Evolutionary conservation across 352 stramenopile genomes (phyloP).

Genomic region (Pythium vanterpoolii): DNA sequence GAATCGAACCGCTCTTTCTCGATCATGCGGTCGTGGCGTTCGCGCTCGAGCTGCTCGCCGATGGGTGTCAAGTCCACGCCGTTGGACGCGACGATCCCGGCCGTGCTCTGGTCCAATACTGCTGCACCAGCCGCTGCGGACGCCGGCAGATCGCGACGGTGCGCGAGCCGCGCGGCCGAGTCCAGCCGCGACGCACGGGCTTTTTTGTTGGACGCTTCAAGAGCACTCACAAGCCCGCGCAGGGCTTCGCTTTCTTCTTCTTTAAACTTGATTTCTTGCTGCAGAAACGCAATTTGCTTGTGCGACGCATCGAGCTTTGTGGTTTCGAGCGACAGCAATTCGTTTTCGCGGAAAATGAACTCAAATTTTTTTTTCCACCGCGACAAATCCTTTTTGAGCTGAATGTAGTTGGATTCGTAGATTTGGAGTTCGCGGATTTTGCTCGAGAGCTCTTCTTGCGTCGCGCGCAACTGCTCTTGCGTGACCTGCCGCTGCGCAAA

Average conservation of each 20-base stretch:
- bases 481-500: slow-evolving; percentile 62
- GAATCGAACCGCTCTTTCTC: slow-evolving; percentile 44
- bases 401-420: slow-evolving; percentile 77
- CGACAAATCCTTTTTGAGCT: slow-evolving; percentile 69
- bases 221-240: slow-evolving; percentile 60
- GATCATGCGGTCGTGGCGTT: slow-evolving; percentile 32
- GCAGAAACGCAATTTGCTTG: slow-evolving; percentile 80
- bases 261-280: slow-evolving; percentile 86
- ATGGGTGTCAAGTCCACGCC: neutral
- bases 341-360: slow-evolving; percentile 85
- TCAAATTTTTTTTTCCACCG: slow-evolving; percentile 89
- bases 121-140: slow-evolving; percentile 27
- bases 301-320: slow-evolving; percentile 79
- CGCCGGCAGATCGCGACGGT: slow-evolving; percentile 23
- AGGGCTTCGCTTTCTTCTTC: slow-evolving; percentile 77
- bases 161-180: slow-evolving; percentile 33
- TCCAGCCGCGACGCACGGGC: slow-evolving; percentile 64
- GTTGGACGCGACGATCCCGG: neutral
- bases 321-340: slow-evolving; percentile 80
- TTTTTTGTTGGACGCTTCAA: slow-evolving; percentile 83
- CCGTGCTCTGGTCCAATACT: slow-evolving; percentile 27
- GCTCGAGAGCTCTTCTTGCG: slow-evolving; percentile 71
- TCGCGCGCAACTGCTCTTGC: slow-evolving; percentile 63
- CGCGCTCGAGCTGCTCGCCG: slow-evolving; percentile 36
- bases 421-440: slow-evolving; percentile 83